Base-by-base conservation (phyloP, 2,329 filamentous ascomycete species). In the Cercospora zeae-maydis region DNA sequence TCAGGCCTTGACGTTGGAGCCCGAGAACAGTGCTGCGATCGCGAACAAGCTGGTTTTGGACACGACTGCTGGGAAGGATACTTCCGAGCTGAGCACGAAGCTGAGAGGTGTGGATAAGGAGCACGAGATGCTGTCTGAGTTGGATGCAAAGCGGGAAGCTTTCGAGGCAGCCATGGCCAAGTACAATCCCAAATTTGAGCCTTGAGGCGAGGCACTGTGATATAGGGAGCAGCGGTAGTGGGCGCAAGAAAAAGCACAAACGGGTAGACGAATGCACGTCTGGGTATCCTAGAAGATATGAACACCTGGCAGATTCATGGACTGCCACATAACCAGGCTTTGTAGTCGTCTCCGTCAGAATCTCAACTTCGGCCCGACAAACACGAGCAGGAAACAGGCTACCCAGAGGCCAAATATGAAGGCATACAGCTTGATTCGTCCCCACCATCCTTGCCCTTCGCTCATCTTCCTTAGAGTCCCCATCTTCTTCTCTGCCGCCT, bases 141-240 rank as follows among this genome's bases (percentile, higher is more conserved):
- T 96, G 70, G 83, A 87, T 72, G 91, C 92, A 78, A 98, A 96
- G 87, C 91, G 87, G 76, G 84, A 83, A n/a, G 78, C 92, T 62
- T 98, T 98, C 74, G 91, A 96, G 76, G 87, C 87, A 71, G 93
- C 93, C 11, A 91, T 90, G 19, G 82, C 86, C 27, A 98, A 96
- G 79, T 98, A 95, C 78, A 88, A 86, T 68, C 85, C 93, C 34
- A 96, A 93, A 81, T 91, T 92, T 66, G 83, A 87, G 65, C 82
- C 84, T 65, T 85, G 76, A 76, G 47, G 13, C 24, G 5, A 34
- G 24, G 11, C 33, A 34, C 7, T 24, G 30, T 14, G 13, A 34
- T n/a, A n/a, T 21, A 27, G 14, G 30, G 1, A 24, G 52, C 36
- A 39, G 3, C 11, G 13, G 21, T 16, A 33, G 24, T 34, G 14